Conservation (phyloP, 2,329 filamentous ascomycete genomes). For the Colletotrichum spaethianum region DNA sequence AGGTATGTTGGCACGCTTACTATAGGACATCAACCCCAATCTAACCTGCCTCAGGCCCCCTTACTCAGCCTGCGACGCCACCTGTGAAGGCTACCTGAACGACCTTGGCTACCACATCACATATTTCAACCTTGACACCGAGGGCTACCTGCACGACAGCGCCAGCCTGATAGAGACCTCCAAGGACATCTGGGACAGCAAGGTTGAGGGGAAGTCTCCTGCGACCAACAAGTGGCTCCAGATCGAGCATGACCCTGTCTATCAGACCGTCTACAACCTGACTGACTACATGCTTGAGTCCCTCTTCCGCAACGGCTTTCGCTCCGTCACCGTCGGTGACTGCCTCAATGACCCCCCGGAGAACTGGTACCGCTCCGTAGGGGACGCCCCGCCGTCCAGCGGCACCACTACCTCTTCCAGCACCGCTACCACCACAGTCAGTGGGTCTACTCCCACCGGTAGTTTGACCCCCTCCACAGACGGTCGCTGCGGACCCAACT, state of each 20-base stretch:
- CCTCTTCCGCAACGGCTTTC: conserved; percentile 55
- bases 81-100: conserved; percentile 36
- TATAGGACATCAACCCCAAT: background rate
- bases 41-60: conserved; percentile 49
- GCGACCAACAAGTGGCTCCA: conserved; percentile 43
- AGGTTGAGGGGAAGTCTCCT: conserved; percentile 48
- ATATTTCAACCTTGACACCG: conserved; percentile 55
- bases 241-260: conserved; percentile 59
- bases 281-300: conserved; percentile 54
- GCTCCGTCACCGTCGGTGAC: conserved; percentile 64
- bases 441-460: conserved; percentile 30
- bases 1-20: conserved; percentile 30
- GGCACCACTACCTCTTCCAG: conserved; percentile 5
- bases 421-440: conserved; percentile 15
- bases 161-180: conserved; percentile 51
- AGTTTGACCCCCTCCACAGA: conserved; percentile 41
- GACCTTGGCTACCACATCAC: conserved; percentile 54
- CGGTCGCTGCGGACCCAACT: conserved; percentile 48
- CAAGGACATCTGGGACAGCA: conserved; percentile 55
- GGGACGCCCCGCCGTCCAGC: conserved; percentile 11
- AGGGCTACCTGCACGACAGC: conserved; percentile 51
- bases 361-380: conserved; percentile 67
- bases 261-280: conserved; percentile 56
- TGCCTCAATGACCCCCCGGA: conserved; percentile 67
- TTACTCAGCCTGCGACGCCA: conserved; percentile 58